A percentile compares a stretch with the other conserved stretches of the same genome.
Conservation (phyloP, 2,329 filamentous ascomycete genomes). For the Ophiocordyceps camponoti-saundersi region DNA sequence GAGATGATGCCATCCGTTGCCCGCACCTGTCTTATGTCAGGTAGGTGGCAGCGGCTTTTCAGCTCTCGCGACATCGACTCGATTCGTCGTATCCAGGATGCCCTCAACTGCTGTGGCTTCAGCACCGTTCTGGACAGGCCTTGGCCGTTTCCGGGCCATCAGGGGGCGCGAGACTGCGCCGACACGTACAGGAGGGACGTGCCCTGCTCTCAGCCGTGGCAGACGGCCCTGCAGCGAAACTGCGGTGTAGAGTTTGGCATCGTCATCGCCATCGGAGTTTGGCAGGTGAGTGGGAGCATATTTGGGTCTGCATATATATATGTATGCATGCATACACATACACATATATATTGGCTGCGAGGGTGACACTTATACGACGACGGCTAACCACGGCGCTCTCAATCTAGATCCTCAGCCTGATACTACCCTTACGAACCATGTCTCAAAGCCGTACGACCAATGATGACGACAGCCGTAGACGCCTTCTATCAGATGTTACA, state of each 20-base stretch:
- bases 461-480: neutral
- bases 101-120: conserved; percentile 46
- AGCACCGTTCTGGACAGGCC: conserved; percentile 34
- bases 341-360: neutral
- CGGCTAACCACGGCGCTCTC: neutral
- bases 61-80: conserved; percentile 24
- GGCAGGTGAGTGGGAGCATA: conserved; percentile 27
- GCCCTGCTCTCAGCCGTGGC: conserved; percentile 35
- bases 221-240: conserved; percentile 12
- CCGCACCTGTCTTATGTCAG: conserved; percentile 5
- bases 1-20: conserved; percentile 3
- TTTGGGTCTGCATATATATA: too few relatives aligned
- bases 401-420: neutral
- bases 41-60: conserved; percentile 8
- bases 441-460: neutral
- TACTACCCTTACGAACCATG: neutral
- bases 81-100: conserved; percentile 42
- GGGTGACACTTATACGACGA: neutral
- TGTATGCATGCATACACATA: too few relatives aligned
- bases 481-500: neutral
- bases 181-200: conserved; percentile 21
- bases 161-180: conserved; percentile 18
- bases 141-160: conserved; percentile 34
- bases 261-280: conserved; percentile 27
- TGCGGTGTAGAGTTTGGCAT: conserved; percentile 27